Evolutionary conservation across 768 basidiomycete species (phyloP), one percentile per base, ranked within the genome.

Genomic region (Tephrocybe sp.): DNA sequence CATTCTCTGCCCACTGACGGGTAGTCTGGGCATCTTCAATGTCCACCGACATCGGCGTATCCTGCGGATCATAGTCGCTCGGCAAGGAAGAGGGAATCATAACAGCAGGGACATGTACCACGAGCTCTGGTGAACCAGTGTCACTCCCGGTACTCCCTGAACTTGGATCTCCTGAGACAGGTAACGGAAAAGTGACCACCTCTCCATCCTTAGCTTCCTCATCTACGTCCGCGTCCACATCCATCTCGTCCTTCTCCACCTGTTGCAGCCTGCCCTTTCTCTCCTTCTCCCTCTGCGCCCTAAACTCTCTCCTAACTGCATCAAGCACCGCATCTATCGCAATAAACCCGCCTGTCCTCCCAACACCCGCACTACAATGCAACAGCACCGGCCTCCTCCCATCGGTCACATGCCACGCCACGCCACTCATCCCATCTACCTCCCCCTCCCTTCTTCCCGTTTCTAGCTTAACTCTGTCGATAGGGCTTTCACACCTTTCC

Each of bases 331-430:
- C 86, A 64, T 93, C 91, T 1, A 96, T 82, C 7, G 90, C 84
- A 62, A 98, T 93, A 66, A 92, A 98, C 21, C 89, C 90, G 18
- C 96, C 96, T 0, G 96, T 98, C 36, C 96, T 80, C 0, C 96
- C 96, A 5, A 97, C 93, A 17, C 96, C 96, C 0, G 96, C 96
- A 25, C 92, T 94, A 64, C 95, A 95, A 65, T 95, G 93, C 56
- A 95, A 67, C 41, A 95, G 64, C 24, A 93, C 79, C 0, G 90
- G 90, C 18, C 79, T 68, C 38, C 53, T 48, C 15, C 49, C 65
- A 5, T 76, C 78, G 44, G 77, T 57, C 5, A 80, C 79, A 54
- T 79, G 79, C 48, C 73, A 65, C 15, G 79, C 76, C 45, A 88
- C 70, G 0, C 87, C 88, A 0, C 76, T 81, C 51, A 69, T 69